Percentiles rank a stretch among this genome's conserved stretches.
Conservation (phyloP, 495 filamentous ascomycete genomes). For the Corynascus novoguineensis region DNA sequence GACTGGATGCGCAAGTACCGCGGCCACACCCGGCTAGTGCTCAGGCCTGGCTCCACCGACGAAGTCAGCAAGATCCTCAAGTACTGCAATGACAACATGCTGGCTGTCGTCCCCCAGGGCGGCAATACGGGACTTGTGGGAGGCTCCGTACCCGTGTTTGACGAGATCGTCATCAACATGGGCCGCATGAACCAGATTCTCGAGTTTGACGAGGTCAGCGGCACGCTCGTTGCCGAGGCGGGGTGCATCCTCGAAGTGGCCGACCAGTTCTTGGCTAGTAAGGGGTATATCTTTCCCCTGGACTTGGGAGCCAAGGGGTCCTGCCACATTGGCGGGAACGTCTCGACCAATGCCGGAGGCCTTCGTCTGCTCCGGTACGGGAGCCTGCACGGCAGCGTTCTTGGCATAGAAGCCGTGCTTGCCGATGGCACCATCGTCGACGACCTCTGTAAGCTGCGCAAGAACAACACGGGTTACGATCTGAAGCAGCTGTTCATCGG, state of each 20-base stretch:
- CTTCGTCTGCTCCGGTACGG: slow-evolving; percentile 87
- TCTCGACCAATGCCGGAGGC: slow-evolving; percentile 94
- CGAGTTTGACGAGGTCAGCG: slow-evolving; percentile 89
- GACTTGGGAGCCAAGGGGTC: slow-evolving; percentile 96
- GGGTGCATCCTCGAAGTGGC: slow-evolving; percentile 86
- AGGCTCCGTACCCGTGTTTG: slow-evolving; percentile 91
- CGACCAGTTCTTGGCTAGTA: slow-evolving; percentile 75
- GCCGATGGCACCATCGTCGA: slow-evolving; percentile 89
- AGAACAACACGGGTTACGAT: slow-evolving; percentile 97
- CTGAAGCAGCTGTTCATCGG: slow-evolving; percentile 97
- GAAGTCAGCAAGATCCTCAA: slow-evolving; percentile 83
- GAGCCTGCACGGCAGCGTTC: slow-evolving; percentile 83
- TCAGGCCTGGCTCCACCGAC: slow-evolving; percentile 75
- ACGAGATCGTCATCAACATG: slow-evolving; percentile 92
- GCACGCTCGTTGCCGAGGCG: slow-evolving; percentile 81
- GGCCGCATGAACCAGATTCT: slow-evolving; percentile 83
- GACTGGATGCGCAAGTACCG: slow-evolving; percentile 99
- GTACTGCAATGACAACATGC: slow-evolving; percentile 85
- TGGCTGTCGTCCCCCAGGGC: slow-evolving; percentile 96
- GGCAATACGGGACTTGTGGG: slow-evolving; percentile 95
- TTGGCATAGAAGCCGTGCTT: slow-evolving; percentile 88
- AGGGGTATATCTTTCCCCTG: slow-evolving; percentile 81
- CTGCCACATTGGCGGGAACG: slow-evolving; percentile 96
- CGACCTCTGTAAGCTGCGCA: slow-evolving; percentile 77
- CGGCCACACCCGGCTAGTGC: slow-evolving; percentile 77